These are phyloP conservation scores for Clarireedia sp. DNA, from an alignment of 2,329 filamentous ascomycete genomes.

Conservation along the genomic window DNA sequence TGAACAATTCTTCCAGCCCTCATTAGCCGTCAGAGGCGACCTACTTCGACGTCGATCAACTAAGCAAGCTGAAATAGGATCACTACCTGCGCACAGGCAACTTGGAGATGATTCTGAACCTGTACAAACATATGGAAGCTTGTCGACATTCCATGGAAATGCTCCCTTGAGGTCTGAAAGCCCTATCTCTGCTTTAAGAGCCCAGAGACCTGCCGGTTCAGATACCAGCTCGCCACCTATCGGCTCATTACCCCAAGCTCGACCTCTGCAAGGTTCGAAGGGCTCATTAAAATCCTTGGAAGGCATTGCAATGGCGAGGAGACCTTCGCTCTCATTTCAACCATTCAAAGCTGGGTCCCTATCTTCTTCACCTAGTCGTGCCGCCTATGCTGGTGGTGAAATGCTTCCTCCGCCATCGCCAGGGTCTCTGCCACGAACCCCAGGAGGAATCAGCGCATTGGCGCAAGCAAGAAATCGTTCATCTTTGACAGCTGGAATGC, in stretches of 20 bases:
- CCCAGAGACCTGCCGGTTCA: conserved; percentile 54
- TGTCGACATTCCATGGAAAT: conserved; percentile 84
- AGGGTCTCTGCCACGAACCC: conserved; percentile 42
- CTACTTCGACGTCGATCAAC: conserved; percentile 32
- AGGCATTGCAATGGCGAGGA: conserved; percentile 45
- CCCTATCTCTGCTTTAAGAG: conserved; percentile 74
- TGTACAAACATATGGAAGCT: conserved; percentile 77
- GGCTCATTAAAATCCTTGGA: conserved; percentile 39
- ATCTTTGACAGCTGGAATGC: conserved; percentile 68
- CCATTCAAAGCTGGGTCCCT: conserved; percentile 94
- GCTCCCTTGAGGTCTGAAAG: conserved; percentile 71
- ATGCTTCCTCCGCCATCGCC: conserved; percentile 43
- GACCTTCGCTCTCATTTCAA: conserved; percentile 82
- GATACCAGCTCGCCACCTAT: conserved; percentile 51
- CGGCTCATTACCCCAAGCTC: conserved; percentile 37
- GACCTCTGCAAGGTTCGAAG: conserved; percentile 26
- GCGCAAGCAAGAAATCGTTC: conserved; percentile 59
- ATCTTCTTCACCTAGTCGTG: conserved; percentile 70
- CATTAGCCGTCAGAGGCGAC: conserved; percentile 40
- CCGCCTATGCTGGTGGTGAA: conserved; percentile 19
- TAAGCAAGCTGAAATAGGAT: conserved; percentile 53
- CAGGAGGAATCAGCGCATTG: conserved; percentile 40
- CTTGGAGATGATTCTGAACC: conserved; percentile 45
- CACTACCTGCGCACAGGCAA: conserved; percentile 60
- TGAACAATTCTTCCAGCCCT: conserved; percentile 78